A percentile compares a stretch with the other conserved stretches of the same genome.
Evolutionary conservation across 768 basidiomycete species (phyloP).

Genomic region (Pleurotus platypus): DNA sequence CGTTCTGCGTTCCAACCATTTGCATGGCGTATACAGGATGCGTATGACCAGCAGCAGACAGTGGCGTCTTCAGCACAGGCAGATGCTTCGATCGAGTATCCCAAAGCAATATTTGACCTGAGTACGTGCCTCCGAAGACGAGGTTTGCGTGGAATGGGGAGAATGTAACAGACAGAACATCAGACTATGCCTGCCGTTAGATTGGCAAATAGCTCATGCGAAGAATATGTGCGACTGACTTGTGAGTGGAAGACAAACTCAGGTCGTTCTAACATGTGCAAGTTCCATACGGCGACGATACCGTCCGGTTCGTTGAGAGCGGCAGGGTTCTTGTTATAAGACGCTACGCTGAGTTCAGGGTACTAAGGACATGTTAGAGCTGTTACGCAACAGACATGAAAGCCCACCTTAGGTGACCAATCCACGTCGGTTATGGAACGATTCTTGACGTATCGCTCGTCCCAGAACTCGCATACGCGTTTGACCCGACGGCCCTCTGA

Average conservation of each 20-base stretch:
- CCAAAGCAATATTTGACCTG: conserved; percentile 97
- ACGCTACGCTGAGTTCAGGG: conserved; percentile 91
- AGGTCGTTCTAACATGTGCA: conserved; percentile 90
- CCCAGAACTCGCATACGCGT: conserved; percentile 90
- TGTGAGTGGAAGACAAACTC: conserved; percentile 99
- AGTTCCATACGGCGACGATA: conserved; percentile 95
- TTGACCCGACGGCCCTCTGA: conserved; percentile 89
- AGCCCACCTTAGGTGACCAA: conserved; percentile 90
- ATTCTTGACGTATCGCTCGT: conserved; percentile 89
- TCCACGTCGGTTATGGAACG: conserved; percentile 94
- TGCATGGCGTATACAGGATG: conserved; percentile 99
- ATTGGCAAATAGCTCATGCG: conserved; percentile 3
- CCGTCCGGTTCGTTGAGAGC: conserved; percentile 96
- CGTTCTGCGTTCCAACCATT: conserved; percentile 98
- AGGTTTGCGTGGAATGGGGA: conserved; percentile 98
- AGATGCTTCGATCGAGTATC: conserved; percentile 96
- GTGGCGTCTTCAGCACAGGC: conserved; percentile 93
- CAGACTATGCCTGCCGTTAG: conserved; percentile 59
- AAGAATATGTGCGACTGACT: conserved; percentile 42
- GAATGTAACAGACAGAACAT: conserved; percentile 94
- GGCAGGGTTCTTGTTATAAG: conserved; percentile 96
- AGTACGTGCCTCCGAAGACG: conserved; percentile 98
- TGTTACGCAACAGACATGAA: neutral
- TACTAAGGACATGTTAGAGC: conserved; percentile 51
- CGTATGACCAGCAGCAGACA: conserved; percentile 95